Percentiles rank a stretch among this genome's conserved stretches.
These are phyloP conservation scores for Russula dissimulans DNA, from an alignment of 768 basidiomycete genomes.

Conservation along the genomic window DNA sequence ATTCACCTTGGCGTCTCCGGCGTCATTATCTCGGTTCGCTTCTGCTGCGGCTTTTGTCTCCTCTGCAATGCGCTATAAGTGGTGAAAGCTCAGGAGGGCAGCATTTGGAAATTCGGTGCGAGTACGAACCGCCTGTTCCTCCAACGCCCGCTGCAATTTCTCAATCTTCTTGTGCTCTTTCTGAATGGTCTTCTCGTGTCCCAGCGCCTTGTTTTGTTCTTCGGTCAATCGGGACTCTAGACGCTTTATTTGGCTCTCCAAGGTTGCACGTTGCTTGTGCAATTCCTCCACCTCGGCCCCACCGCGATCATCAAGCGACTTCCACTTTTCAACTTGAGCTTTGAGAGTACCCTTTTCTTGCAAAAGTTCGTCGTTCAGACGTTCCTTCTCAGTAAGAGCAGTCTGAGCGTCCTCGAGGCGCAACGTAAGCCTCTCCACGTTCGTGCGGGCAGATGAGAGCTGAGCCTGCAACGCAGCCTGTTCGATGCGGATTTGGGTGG, in stretches of 20 bases:
- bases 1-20: slow-evolving; percentile 30
- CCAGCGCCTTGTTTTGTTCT: slow-evolving; percentile 21
- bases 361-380: slow-evolving; percentile 47
- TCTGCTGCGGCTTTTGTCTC: slow-evolving; percentile 1
- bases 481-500: slow-evolving; percentile 38
- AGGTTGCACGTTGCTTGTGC: slow-evolving; percentile 44
- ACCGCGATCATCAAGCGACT: slow-evolving; percentile 54
- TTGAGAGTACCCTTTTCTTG: slow-evolving; percentile 46
- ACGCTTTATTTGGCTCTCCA: slow-evolving; percentile 47
- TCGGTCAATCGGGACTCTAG: slow-evolving; percentile 31
- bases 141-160: slow-evolving; percentile 11
- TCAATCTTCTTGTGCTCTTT: slow-evolving; percentile 18
- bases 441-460: slow-evolving; percentile 37
- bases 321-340: slow-evolving; percentile 61
- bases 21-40: background rate
- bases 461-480: slow-evolving; percentile 41
- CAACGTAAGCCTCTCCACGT: slow-evolving; percentile 47
- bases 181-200: slow-evolving; percentile 16
- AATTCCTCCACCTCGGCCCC: slow-evolving; percentile 47
- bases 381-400: slow-evolving; percentile 45
- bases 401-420: slow-evolving; percentile 50
- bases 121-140: slow-evolving; percentile 2
- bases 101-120: background rate
- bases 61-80: background rate
- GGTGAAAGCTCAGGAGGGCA: background rate